These are phyloP conservation scores for Cylindrotheca closterium DNA, from an alignment of 108 stramenopile genomes.

Conservation along the genomic window DNA sequence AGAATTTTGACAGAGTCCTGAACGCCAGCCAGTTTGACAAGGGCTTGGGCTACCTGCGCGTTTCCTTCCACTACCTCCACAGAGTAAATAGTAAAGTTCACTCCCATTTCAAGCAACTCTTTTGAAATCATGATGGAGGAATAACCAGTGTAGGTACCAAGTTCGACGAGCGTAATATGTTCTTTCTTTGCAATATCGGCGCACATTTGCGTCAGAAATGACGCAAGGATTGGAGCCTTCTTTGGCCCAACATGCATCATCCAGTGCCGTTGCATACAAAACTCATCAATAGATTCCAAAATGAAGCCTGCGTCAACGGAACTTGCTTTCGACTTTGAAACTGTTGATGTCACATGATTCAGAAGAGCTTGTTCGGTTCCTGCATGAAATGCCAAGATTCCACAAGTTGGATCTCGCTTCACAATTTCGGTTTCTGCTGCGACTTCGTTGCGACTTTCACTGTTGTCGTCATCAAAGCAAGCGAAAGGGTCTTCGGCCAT, in stretches of 20 bases:
- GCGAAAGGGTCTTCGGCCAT: constrained; percentile 39
- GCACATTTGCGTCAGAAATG: constrained; percentile 27
- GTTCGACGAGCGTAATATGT: constrained; percentile 58
- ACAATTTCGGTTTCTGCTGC: neutral
- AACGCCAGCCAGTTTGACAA: constrained; percentile 59
- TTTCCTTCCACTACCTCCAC: constrained; percentile 65
- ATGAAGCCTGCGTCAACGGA: constrained; percentile 15
- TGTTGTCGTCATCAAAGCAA: constrained; percentile 43
- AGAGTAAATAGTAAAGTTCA: constrained; percentile 49
- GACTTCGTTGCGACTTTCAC: constrained; percentile 7
- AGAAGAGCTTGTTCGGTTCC: constrained; percentile 66
- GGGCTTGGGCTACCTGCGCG: constrained; percentile 50
- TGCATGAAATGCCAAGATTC: constrained; percentile 55
- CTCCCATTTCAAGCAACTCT: constrained; percentile 15
- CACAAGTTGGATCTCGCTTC: constrained; percentile 48
- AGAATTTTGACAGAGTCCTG: constrained; percentile 50
- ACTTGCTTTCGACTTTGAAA: constrained; percentile 6
- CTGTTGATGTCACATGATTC: constrained; percentile 48
- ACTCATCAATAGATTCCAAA: constrained; percentile 62
- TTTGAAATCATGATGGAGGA: constrained; percentile 59
- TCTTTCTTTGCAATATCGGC: constrained; percentile 6
- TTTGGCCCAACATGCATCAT: constrained; percentile 91
- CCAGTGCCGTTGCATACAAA: constrained; percentile 80
- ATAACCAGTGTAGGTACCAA: constrained; percentile 92
- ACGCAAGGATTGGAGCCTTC: constrained; percentile 57